Evolutionary conservation across 805 yeast genomes (phyloP).

Genomic region (Cyberlindnera japonica): DNA sequence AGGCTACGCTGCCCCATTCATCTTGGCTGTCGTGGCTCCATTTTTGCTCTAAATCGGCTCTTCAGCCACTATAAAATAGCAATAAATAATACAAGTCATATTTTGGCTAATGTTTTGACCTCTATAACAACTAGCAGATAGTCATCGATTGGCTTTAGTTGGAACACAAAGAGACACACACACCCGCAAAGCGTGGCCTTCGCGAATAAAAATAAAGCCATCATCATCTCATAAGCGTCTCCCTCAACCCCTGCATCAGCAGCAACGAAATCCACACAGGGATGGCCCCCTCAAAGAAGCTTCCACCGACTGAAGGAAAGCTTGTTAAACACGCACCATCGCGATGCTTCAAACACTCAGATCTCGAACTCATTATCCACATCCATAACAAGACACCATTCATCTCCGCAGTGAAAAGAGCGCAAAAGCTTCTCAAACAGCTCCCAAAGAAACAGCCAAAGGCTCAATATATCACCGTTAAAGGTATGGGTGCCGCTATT

Average conservation of each 20-base stretch:
- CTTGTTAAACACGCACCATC: slow-evolving; percentile 56
- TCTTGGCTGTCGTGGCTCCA: slow-evolving; percentile 19
- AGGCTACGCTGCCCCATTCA: slow-evolving; percentile 18
- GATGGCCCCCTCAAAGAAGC: slow-evolving; percentile 3
- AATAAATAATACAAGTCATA: not conserved
- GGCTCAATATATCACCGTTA: slow-evolving; percentile 46
- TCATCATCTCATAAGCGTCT: not conserved
- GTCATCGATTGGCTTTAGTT: no score
- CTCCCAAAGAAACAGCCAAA: slow-evolving; percentile 42
- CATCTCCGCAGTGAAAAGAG: slow-evolving; percentile 66
- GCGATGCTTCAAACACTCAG: slow-evolving; percentile 38
- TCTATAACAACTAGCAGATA: not conserved
- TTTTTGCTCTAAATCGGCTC: slow-evolving; percentile 13
- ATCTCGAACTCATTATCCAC: slow-evolving; percentile 46
- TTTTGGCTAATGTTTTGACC: not conserved
- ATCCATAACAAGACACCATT: slow-evolving; percentile 68
- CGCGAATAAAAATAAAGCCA: not conserved
- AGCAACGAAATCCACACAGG: not conserved
- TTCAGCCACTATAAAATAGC: not conserved
- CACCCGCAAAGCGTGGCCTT: no score
- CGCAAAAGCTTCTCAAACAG: slow-evolving; percentile 47
- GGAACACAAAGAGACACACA: no score
- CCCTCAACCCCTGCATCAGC: not conserved
- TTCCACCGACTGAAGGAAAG: slow-evolving; percentile 30
- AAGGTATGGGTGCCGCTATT: slow-evolving; percentile 77